These are phyloP conservation scores for Ceratonia siliqua DNA, from an alignment of 306 rosid species.

Conservation along the genomic window DNA sequence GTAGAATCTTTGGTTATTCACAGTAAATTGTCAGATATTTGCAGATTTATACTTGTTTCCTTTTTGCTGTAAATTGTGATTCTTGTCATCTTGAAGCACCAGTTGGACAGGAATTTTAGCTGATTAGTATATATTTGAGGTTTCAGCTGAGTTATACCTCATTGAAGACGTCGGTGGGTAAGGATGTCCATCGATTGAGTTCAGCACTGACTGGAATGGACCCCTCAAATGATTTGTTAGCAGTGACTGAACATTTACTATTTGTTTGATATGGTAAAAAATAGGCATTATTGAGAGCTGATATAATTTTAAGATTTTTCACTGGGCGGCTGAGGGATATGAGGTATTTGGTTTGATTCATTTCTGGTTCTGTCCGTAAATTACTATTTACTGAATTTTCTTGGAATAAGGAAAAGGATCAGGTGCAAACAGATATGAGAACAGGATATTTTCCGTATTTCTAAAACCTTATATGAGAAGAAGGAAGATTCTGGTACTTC, in stretches of 20 bases:
- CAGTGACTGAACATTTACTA: not conserved
- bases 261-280: not conserved
- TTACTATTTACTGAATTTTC: constrained; percentile 1
- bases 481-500: not conserved
- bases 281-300: not conserved
- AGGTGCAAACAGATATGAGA: not conserved
- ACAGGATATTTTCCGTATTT: constrained; percentile 1
- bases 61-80: not conserved
- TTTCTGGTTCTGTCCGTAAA: not conserved
- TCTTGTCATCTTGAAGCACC: not conserved
- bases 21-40: not conserved
- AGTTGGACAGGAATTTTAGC: constrained; percentile 9
- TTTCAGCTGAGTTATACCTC: constrained; percentile 24
- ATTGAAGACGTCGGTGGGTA: not conserved
- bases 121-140: not conserved
- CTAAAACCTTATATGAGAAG: not conserved
- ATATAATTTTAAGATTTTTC: not conserved
- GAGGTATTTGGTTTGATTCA: not conserved
- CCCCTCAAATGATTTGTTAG: not conserved
- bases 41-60: not conserved
- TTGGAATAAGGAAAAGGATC: constrained; percentile 22
- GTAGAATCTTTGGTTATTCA: constrained; percentile 19
- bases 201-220: not conserved
- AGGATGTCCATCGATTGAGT: not conserved
- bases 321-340: not conserved